Percentiles rank a stretch among this genome's conserved stretches.
These are phyloP conservation scores for Pseudoperonospora humuli DNA, from an alignment of 352 stramenopile species.

Conservation along the genomic window DNA sequence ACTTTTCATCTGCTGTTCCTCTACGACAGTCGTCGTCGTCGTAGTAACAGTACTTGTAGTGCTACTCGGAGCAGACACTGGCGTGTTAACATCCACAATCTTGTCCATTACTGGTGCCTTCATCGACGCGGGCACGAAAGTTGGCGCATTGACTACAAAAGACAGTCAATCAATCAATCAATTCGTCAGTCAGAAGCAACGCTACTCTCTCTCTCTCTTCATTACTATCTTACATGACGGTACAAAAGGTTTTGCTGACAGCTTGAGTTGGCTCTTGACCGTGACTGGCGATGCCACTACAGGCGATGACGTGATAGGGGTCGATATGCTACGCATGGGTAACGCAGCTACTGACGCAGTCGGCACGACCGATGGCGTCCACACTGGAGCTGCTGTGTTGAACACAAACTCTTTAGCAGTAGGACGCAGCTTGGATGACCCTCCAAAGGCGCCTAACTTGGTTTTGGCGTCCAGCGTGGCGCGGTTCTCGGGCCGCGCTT, in stretches of 20 bases:
- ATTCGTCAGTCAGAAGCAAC: no score
- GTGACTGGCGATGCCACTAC: conserved; percentile 6
- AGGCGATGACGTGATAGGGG: no score
- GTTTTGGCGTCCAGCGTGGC: conserved; percentile 17
- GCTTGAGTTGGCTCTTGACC: conserved; percentile 38
- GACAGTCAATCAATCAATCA: conserved; percentile 1
- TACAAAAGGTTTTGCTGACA: conserved; percentile 51
- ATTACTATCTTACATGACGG: conserved; percentile 29
- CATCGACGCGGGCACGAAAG: conserved; percentile 23
- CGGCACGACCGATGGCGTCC: conserved; percentile 26
- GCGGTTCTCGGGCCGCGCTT: conserved; percentile 14
- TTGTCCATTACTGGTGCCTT: conserved; percentile 18
- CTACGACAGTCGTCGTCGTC: background rate
- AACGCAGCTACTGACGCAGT: background rate
- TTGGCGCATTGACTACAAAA: conserved; percentile 27
- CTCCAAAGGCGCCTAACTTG: conserved; percentile 2
- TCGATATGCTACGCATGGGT: no score
- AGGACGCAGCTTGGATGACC: conserved; percentile 45
- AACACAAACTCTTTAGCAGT: conserved; percentile 64
- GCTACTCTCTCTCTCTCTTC: background rate
- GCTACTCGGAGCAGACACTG: background rate
- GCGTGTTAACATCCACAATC: no score
- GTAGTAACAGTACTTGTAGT: conserved; percentile 1
- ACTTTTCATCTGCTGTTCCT: conserved; percentile 4
- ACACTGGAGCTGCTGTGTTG: conserved; percentile 39